Percentiles rank a stretch among this genome's conserved stretches.
Conservation (phyloP, 2,329 filamentous ascomycete species). For the Ceratocystis ficicola region DNA sequence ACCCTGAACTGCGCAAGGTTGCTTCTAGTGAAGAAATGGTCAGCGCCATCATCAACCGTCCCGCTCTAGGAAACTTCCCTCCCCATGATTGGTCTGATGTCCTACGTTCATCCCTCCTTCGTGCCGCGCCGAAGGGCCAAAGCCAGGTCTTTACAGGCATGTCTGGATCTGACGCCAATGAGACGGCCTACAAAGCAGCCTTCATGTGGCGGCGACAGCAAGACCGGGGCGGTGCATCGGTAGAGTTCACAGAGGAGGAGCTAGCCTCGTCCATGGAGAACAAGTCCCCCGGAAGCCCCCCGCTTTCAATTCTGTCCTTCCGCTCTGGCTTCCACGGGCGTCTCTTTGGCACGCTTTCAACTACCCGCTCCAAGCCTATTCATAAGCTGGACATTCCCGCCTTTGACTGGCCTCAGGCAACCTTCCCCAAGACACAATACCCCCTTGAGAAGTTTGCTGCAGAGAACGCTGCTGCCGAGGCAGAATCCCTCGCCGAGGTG, state of each 20-base stretch:
- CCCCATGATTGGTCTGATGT: conserved; percentile 62
- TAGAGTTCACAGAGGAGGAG: conserved; percentile 60
- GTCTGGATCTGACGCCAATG: conserved; percentile 71
- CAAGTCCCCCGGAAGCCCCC: conserved; percentile 57
- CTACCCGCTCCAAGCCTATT: conserved; percentile 69
- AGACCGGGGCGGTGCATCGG: conserved; percentile 56
- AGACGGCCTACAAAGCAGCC: conserved; percentile 74
- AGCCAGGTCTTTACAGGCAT: conserved; percentile 72
- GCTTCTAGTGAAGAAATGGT: conserved; percentile 60
- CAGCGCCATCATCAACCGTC: conserved; percentile 62
- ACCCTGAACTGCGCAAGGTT: conserved; percentile 52
- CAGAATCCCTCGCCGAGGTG: conserved; percentile 59
- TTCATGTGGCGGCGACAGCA: conserved; percentile 70
- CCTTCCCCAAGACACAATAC: conserved; percentile 67
- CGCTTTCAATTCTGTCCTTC: conserved; percentile 69
- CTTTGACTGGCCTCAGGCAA: conserved; percentile 76
- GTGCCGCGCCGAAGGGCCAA: conserved; percentile 60
- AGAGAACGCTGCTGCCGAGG: conserved; percentile 60
- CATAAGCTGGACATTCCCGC: conserved; percentile 83
- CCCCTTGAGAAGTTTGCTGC: conserved; percentile 56
- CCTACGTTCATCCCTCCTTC: conserved; percentile 57
- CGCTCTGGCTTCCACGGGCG: conserved; percentile 68
- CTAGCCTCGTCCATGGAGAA: conserved; percentile 58
- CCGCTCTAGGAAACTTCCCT: conserved; percentile 70
- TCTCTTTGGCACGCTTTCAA: conserved; percentile 64